Base-by-base conservation (phyloP, 805 yeast species). In the Zygosaccharomyces pseudorouxii region DNA sequence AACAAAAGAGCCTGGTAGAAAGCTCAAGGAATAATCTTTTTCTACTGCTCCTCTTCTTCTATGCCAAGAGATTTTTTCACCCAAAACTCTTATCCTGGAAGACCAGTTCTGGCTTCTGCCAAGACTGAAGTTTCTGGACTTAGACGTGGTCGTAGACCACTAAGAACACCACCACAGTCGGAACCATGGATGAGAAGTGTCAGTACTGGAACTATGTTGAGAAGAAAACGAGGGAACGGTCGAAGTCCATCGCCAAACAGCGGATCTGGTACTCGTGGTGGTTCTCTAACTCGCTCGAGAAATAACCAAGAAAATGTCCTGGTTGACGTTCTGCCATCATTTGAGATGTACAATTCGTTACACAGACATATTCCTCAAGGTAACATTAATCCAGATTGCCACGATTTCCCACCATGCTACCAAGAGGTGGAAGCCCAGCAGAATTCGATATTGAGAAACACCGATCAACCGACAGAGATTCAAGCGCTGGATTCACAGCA, bases 261-360 rank as follows among this genome's bases (percentile, higher is more conserved):
- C 28, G 18, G 25, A 27, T 19, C 36, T 4, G 25, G 18, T 18
- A 23, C 14, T 27, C 46, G 43, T 33, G 43, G 29, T 3, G 25
- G 38, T 28, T 40, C 45, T 35, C 18, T 39, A 31, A 29, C 37
- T 16, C 36, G 25, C 27, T 23, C 35, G 22, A 29, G 16, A 10
- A 40, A 46, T 25, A 39, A 7, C 7, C 37, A 42, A 16, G 48
- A 19, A n/a, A 59, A 57, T 33, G 54, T 58, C 33, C 45, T 67
- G 10, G 69, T 79, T 44, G 87, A 82, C 55, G 76, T 82, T 2
- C 62, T 83, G 30, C 89, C 88, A 0, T 80, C 87, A 0, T 83
- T 82, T 57, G 85, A 82, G 52, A 79, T 83, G 82, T 81, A 80
- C 57, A 81, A 79, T 55, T 74, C 70, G 1, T 44, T 71, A 38